These are phyloP conservation scores for Penicillium oxalicum DNA, from an alignment of 2,329 filamentous ascomycete species.

Conservation along the genomic window DNA sequence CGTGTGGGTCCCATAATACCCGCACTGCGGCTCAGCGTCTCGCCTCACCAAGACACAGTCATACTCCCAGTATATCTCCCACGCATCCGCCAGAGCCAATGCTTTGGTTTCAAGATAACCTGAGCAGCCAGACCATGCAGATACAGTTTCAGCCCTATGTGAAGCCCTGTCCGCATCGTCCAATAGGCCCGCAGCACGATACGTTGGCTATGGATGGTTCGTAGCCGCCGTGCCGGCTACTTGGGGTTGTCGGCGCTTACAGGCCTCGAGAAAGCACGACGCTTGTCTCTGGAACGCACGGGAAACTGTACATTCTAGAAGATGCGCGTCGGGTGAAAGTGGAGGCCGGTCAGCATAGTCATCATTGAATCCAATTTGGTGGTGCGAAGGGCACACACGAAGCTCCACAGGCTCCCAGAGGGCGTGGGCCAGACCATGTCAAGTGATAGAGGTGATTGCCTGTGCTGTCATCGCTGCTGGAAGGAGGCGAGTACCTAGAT, in stretches of 20 bases:
- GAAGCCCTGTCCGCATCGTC: slow-evolving; percentile 23
- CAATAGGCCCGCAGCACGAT: slow-evolving; percentile 29
- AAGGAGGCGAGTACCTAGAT: no score
- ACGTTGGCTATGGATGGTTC: slow-evolving; percentile 27
- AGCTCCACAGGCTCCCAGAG: no score
- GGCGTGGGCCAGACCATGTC: no score
- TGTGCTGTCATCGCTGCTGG: no score
- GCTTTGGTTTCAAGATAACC: slow-evolving; percentile 46
- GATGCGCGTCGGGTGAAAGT: no score
- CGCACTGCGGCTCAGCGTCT: slow-evolving; percentile 44
- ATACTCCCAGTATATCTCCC: no score
- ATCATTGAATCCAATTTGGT: no score
- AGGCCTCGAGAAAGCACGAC: slow-evolving; percentile 31
- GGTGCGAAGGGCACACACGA: no score
- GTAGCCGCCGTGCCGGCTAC: slow-evolving; percentile 19
- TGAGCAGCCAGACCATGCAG: slow-evolving; percentile 44
- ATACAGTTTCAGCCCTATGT: slow-evolving; percentile 29
- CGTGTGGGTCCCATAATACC: background rate
- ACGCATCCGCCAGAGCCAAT: slow-evolving; percentile 24
- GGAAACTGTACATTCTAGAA: no score
- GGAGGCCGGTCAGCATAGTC: no score
- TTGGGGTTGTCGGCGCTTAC: slow-evolving; percentile 50
- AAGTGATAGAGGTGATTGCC: no score
- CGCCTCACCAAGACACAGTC: background rate
- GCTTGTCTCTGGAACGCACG: no score